Percentiles rank a stretch among this genome's conserved stretches.
phyloP scores from a whole-genome alignment of 306 rosid genomes.

The Pachyrhizus erosus region DNA sequence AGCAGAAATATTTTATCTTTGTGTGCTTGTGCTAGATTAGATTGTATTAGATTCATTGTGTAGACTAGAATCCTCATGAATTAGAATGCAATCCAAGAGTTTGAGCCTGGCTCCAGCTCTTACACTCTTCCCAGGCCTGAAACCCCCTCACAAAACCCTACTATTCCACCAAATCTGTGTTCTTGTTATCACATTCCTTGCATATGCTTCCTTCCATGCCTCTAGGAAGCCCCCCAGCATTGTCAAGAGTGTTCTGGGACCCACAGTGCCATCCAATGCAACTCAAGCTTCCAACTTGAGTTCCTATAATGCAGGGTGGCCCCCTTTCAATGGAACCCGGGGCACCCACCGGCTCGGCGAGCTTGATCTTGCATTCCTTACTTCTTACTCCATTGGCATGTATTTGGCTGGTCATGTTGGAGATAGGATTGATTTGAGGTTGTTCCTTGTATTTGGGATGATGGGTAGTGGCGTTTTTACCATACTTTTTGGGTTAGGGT shows the following conservation, averaged over 20 bases:
- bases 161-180: conserved; percentile 69
- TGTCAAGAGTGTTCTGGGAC: conserved; percentile 91
- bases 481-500: conserved; percentile 77
- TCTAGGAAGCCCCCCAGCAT: conserved; percentile 93
- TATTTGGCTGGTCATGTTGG: conserved; percentile 86
- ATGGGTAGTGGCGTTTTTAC: conserved; percentile 85
- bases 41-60: conserved; percentile 9
- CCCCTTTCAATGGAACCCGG: conserved; percentile 73
- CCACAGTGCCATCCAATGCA: conserved; percentile 56
- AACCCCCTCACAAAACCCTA: conserved; percentile 79
- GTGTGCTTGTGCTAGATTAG: conserved; percentile 1
- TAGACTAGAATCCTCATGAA: conserved; percentile 27
- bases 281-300: conserved; percentile 36
- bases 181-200: conserved; percentile 69
- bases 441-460: conserved; percentile 89
- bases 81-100: conserved; percentile 59
- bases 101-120: conserved; percentile 64
- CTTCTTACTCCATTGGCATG: conserved; percentile 83
- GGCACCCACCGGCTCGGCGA: conserved; percentile 84
- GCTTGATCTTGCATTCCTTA: conserved; percentile 87
- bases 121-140: conserved; percentile 63
- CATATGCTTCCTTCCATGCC: conserved; percentile 90
- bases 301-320: conserved; percentile 68
- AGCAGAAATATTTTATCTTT: conserved; percentile 10
- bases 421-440: conserved; percentile 82